These are phyloP conservation scores for Trichoderma sp. DNA, from an alignment of 2,329 filamentous ascomycete species.

Conservation along the genomic window DNA sequence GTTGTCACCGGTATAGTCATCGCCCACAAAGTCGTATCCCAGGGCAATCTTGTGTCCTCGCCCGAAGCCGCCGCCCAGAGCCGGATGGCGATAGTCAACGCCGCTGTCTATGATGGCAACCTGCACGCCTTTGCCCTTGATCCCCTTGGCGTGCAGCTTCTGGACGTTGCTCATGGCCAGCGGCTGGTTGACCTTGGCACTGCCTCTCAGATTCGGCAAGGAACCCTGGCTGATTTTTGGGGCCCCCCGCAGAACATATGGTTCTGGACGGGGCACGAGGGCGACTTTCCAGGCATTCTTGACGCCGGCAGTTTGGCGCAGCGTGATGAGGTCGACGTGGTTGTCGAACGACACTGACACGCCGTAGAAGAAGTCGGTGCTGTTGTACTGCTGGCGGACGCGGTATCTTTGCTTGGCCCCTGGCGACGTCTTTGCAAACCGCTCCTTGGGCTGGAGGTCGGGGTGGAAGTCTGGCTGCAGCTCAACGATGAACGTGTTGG, in stretches of 20 bases:
- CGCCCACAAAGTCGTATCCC: constrained; percentile 29
- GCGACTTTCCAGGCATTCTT: constrained; percentile 10
- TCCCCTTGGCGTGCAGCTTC: constrained; percentile 18
- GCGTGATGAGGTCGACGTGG: neutral
- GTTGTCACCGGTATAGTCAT: constrained; percentile 22
- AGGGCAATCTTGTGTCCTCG: constrained; percentile 40
- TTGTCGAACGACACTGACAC: neutral
- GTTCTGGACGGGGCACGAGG: neutral
- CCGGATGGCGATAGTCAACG: constrained; percentile 57
- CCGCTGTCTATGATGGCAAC: constrained; percentile 21
- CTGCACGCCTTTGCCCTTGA: constrained; percentile 21
- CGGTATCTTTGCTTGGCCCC: neutral
- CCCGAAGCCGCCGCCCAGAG: constrained; percentile 58
- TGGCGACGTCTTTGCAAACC: constrained; percentile 1
- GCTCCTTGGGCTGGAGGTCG: neutral
- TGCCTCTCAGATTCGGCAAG: neutral
- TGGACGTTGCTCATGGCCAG: constrained; percentile 21
- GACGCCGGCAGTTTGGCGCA: neutral
- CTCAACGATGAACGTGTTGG: constrained; percentile 3
- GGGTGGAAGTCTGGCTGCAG: constrained; percentile 18
- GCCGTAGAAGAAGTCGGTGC: neutral
- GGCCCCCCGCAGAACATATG: neutral
- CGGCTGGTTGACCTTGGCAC: neutral
- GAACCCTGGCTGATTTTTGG: neutral
- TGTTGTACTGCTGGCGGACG: constrained; percentile 5